A percentile compares a stretch with the other conserved stretches of the same genome.
phyloP scores from a whole-genome alignment of 106 monocot genomes.

The Dendrobium officinale region DNA sequence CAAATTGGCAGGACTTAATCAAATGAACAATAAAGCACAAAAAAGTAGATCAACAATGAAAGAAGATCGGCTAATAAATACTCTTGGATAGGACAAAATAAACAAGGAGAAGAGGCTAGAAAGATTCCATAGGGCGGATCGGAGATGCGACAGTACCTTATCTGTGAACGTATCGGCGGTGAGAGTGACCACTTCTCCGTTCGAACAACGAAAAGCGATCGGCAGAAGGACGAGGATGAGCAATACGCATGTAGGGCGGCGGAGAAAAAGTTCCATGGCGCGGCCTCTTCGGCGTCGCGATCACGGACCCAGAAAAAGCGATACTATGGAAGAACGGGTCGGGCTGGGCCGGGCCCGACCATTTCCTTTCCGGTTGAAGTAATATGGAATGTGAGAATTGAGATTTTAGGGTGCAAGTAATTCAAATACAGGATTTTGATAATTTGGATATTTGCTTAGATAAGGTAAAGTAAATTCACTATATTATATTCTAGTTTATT shows the following conservation, averaged over 20 bases:
- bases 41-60: not conserved
- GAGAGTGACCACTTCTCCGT: slow-evolving; percentile 69
- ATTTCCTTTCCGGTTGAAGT: too few species aligned
- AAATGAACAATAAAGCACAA: not conserved
- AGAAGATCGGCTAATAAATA: not conserved
- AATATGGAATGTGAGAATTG: too few species aligned
- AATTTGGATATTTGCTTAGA: too few species aligned
- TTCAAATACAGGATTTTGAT: too few species aligned
- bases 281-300: not conserved
- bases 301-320: not conserved
- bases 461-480: too few species aligned
- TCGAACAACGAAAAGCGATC: slow-evolving; percentile 5
- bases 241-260: not conserved
- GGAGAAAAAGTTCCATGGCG: not conserved
- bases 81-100: not conserved
- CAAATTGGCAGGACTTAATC: not conserved
- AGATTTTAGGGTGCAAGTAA: too few species aligned
- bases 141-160: slow-evolving; percentile 40
- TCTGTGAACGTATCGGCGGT: slow-evolving; percentile 81
- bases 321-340: too few species aligned
- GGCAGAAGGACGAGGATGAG: slow-evolving; percentile 11
- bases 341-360: too few species aligned
- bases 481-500: too few species aligned
- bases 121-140: not conserved
- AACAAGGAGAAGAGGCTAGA: not conserved